These are phyloP conservation scores for Diaporthe aspalathi DNA, from an alignment of 2,329 filamentous ascomycete genomes.

Conservation along the genomic window DNA sequence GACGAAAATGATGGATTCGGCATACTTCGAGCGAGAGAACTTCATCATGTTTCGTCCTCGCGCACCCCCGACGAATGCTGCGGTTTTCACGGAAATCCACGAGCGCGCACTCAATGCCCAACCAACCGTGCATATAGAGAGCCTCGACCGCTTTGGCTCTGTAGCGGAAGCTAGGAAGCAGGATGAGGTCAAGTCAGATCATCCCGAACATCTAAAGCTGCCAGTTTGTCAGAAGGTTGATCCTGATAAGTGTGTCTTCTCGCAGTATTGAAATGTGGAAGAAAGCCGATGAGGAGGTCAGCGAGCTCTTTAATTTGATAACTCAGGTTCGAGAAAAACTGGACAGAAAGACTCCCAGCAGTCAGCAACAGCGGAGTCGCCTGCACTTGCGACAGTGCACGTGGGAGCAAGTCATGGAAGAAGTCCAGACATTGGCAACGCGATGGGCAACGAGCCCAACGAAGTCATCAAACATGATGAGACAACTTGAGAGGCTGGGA, in stretches of 20 bases:
- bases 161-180: constrained; percentile 5
- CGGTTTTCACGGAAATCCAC: constrained; percentile 20
- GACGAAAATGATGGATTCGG: background rate
- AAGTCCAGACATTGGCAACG: constrained; percentile 17
- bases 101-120: background rate
- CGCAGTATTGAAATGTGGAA: constrained; percentile 6
- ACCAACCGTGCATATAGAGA: constrained; percentile 11
- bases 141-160: constrained; percentile 24
- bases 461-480: constrained; percentile 18
- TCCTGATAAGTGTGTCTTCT: background rate
- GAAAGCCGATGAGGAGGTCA: constrained; percentile 2
- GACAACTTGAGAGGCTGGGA: constrained; percentile 32
- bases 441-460: constrained; percentile 28
- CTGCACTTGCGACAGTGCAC: background rate
- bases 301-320: constrained; percentile 9
- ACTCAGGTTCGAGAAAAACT: background rate
- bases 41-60: constrained; percentile 15
- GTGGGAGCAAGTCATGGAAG: constrained; percentile 34
- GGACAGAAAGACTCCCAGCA: constrained; percentile 1
- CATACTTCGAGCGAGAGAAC: background rate
- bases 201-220: no score
- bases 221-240: background rate
- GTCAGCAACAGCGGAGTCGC: background rate
- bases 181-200: constrained; percentile 8
- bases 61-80: constrained; percentile 17